Evolutionary conservation across 805 yeast species (phyloP).

Genomic region (Scheffersomyces stipitis): DNA sequence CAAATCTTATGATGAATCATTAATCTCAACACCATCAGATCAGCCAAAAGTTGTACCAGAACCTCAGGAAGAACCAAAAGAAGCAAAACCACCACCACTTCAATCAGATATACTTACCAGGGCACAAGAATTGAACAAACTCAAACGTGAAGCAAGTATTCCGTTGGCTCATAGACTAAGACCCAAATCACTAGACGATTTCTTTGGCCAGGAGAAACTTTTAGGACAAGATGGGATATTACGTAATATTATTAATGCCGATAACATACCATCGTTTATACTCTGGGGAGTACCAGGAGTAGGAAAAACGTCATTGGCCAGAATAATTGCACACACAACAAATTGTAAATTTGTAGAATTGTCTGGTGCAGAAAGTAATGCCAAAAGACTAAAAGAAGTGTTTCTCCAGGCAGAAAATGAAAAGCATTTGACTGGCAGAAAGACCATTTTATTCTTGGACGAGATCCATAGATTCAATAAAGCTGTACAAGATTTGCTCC

Average conservation of each 20-base stretch:
- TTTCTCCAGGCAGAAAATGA: conserved; percentile 40
- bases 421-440: conserved; percentile 29
- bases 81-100: not conserved
- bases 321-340: conserved; percentile 35
- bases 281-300: conserved; percentile 48
- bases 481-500: conserved; percentile 41
- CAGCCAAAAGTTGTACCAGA: no score
- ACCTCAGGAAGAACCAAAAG: not conserved
- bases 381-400: conserved; percentile 35
- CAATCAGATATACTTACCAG: not conserved
- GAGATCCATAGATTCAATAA: conserved; percentile 46
- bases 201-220: conserved; percentile 42
- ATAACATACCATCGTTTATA: conserved; percentile 39
- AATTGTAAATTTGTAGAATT: conserved; percentile 36
- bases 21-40: no score
- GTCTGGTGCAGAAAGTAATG: conserved; percentile 39
- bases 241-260: conserved; percentile 32
- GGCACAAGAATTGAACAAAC: conserved; percentile 7
- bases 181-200: conserved; percentile 38
- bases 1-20: not conserved
- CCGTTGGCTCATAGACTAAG: conserved; percentile 44
- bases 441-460: conserved; percentile 37
- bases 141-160: conserved; percentile 19
- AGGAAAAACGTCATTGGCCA: conserved; percentile 43
- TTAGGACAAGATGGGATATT: conserved; percentile 37